Base-by-base conservation (phyloP, 2,329 filamentous ascomycete species). In the Lachnellula suecica region DNA sequence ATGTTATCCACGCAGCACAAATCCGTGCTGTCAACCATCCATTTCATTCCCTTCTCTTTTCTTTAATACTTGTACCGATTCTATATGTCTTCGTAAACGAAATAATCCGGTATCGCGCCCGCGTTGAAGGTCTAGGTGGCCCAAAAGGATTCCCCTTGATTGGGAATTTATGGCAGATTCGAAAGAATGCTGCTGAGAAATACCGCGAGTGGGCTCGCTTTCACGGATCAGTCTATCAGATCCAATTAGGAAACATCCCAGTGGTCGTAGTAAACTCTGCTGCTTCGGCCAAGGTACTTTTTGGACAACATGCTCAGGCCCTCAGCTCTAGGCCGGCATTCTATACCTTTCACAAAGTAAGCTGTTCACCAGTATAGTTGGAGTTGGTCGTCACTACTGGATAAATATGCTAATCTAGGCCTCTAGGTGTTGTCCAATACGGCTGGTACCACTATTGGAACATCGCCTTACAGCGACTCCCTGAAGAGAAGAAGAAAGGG, bases 401-500 rank as follows among this genome's bases (percentile, higher is more conserved):
- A n/a, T n/a, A n/a, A n/a, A n/a, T n/a, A n/a, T n/a, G n/a, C n/a
- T n/a, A n/a, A n/a, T n/a, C n/a, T n/a, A n/a, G n/a, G n/a, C n/a
- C n/a, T n/a, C n/a, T n/a, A n/a, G n/a, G n/a, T n/a, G n/a, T n/a
- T 91, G 3, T 91, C 88, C 1, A 83, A 78, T 29, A 89, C 86
- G 0, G 86, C 91, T 60, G 88, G 88, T 5, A 88, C 91, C 69
- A 93, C 89, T 0, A 91, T 94, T 55, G 89, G 89, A 1, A 91
- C 89, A 0, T 91, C 88, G 0, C 89, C 89, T 0, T 94, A 89
- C 86, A 88, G 92, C 56, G 88, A 91, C 46, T 89, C 84, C 2
- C 90, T 87, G 71, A 93, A 92, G 69, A 75, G 78, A 22, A 80
- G 88, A 9, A 82, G 89, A 57, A 92, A 91, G 72, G 88, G 87